Percentiles rank a stretch among this genome's conserved stretches.
Evolutionary conservation across 352 stramenopile species (phyloP).

Genomic region (Elongisporangium prolatum): DNA sequence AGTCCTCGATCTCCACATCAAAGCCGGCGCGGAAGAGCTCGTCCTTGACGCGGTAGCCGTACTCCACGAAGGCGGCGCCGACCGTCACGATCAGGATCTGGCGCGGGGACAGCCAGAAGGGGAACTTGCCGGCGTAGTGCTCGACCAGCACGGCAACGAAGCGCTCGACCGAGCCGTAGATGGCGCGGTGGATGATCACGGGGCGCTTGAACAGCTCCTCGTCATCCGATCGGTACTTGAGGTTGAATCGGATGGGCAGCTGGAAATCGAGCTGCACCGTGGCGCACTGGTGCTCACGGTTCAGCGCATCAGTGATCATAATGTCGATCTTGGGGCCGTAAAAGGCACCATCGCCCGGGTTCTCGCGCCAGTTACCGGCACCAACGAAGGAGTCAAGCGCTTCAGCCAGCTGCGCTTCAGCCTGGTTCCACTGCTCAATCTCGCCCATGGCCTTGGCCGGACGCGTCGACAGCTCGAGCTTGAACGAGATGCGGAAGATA

Average conservation of each 20-base stretch:
- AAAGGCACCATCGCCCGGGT: conserved; percentile 95
- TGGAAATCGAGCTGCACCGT: conserved; percentile 99
- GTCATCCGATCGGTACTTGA: conserved; percentile 91
- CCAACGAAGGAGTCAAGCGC: conserved; percentile 64
- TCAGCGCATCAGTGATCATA: conserved; percentile 95
- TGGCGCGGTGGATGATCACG: conserved; percentile 97
- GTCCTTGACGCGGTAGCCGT: conserved; percentile 64
- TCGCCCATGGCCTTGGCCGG: conserved; percentile 94
- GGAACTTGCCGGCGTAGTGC: conserved; percentile 95
- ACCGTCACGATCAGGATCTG: conserved; percentile 67
- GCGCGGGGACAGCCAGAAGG: conserved; percentile 92
- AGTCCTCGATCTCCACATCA: conserved; percentile 72
- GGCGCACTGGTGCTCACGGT: conserved; percentile 95
- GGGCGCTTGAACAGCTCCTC: conserved; percentile 85
- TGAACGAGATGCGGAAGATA: conserved; percentile 95
- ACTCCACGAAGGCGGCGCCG: conserved; percentile 60
- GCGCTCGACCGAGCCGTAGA: conserved; percentile 96
- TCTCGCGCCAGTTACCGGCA: conserved; percentile 83
- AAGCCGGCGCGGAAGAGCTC: conserved; percentile 20
- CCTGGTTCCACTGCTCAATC: conserved; percentile 92
- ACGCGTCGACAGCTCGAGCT: conserved; percentile 90
- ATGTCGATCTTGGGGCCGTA: conserved; percentile 99
- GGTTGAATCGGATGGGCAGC: conserved; percentile 94
- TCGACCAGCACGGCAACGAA: conserved; percentile 99
- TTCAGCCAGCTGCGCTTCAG: conserved; percentile 67